Evolutionary conservation across 208 protist species (phyloP).

Genomic region (Trypanosoma boissoni): DNA sequence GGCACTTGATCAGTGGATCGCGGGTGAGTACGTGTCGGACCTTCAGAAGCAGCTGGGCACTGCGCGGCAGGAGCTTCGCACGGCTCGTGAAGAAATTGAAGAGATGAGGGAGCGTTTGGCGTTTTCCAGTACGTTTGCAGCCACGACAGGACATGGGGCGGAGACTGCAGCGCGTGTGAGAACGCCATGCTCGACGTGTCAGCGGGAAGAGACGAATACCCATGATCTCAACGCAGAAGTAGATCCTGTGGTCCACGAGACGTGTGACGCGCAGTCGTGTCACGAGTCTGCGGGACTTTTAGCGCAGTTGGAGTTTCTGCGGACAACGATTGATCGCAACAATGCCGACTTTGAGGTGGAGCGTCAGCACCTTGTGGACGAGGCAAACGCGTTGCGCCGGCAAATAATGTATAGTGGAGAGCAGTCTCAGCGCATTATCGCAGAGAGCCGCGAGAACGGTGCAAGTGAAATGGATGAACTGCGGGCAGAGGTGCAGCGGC

Average conservation of each 20-base stretch:
- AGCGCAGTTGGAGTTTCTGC: conserved; percentile 14
- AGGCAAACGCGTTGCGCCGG: not conserved
- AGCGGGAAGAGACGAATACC: not conserved
- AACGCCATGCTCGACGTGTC: not conserved
- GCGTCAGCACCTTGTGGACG: conserved; percentile 11
- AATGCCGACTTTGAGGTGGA: conserved; percentile 6
- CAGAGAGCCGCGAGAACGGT: not conserved
- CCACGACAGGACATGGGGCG: not conserved
- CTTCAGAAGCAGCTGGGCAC: not conserved
- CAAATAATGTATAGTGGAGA: conserved; percentile 10
- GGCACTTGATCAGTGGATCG: not conserved
- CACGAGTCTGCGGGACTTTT: conserved; percentile 1
- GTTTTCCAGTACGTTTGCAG: not conserved
- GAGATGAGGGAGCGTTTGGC: not conserved
- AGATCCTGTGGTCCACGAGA: conserved; percentile 5
- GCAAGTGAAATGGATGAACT: conserved; percentile 15
- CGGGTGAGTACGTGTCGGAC: conserved; percentile 3
- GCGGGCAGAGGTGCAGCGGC: conserved; percentile 5
- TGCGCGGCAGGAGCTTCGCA: not conserved
- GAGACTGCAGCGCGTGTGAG: conserved; percentile 1
- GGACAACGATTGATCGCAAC: conserved; percentile 4
- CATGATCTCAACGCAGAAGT: not conserved
- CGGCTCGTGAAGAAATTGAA: conserved; percentile 1
- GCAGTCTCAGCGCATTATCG: conserved; percentile 5
- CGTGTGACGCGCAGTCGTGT: not conserved